Evolutionary conservation across 2,329 filamentous ascomycete species (phyloP), one percentile per base, ranked within the genome.

Genomic region (Coleophoma crateriformis): DNA sequence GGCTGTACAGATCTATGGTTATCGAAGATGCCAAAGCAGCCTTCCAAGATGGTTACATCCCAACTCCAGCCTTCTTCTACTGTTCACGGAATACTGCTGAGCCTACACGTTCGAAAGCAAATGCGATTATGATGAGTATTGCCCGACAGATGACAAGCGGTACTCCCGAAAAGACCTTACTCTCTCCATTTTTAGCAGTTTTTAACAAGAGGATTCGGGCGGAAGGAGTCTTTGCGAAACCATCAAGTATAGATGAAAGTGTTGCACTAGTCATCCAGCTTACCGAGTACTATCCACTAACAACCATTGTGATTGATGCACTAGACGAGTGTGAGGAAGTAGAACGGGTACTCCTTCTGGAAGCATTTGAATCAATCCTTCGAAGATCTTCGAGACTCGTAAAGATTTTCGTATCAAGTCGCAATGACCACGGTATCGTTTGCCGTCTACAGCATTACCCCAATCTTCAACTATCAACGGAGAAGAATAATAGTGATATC

Each of bases 231-330:
- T 37, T 44, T 33, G 38, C 47, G 19, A 41, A 46, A 22, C 19
- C 34, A 38, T 49, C 59, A 32, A 20, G 33, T 14, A 38, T 54
- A 41, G 46, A 43, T 1, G 53, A 59, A 32, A 50, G 55, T 39
- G 13, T 34, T 37, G 4, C 17, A 41, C 46, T 40, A n/a, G 17
- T 40, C n/a, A n/a, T 40, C 38, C n/a, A 40, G 38, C 38, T 40
- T 17, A 17, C n/a, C 12, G n/a, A 40, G 38, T 11, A 17, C 3
- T 40, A 40, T 19, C 38, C 11, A 40, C n/a, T 15, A 5, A 40
- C 47, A 34, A 45, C 32, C 4, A 34, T 45, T 34, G 11, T 45
- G 3, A 45, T 45, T 45, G 27, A 45, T 34, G 27, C 27, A 12
- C 43, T 45, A 27, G 27, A 45, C n/a, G 43, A 45, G n/a, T 34